Percentiles rank a stretch among this genome's conserved stretches.
These are phyloP conservation scores for Phlyctochytrium bullatum DNA, from an alignment of 192 early-diverging fungal genomes.

Conservation along the genomic window DNA sequence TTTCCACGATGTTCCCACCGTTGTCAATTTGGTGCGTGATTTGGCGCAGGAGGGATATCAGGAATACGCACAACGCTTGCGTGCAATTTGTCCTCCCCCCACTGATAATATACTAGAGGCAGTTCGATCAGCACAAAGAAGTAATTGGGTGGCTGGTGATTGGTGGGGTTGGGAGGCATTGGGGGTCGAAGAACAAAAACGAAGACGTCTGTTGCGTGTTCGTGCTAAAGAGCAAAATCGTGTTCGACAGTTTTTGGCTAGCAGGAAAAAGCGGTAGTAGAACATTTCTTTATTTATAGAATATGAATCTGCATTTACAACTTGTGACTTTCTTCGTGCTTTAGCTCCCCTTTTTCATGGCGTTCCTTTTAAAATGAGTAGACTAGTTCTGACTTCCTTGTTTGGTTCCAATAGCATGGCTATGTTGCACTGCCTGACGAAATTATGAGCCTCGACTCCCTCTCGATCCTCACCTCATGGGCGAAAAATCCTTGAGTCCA, in stretches of 20 bases:
- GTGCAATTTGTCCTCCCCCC: conserved; percentile 38
- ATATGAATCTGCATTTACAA: not conserved
- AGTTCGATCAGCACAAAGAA: conserved; percentile 26
- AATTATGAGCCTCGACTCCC: too few species aligned
- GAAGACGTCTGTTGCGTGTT: conserved; percentile 9
- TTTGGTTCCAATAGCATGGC: conserved; percentile 23
- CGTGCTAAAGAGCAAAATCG: conserved; percentile 16
- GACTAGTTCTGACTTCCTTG: not conserved
- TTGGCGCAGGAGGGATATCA: conserved; percentile 40
- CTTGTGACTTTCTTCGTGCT: too few species aligned
- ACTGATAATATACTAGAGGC: conserved; percentile 16
- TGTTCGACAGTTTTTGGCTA: conserved; percentile 12
- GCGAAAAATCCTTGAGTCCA: conserved; percentile 54
- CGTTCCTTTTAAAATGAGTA: not conserved
- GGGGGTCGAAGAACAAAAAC: conserved; percentile 30
- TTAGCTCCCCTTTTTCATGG: too few species aligned
- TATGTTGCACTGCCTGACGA: conserved; percentile 34
- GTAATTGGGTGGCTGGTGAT: conserved; percentile 19
- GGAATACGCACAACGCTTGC: conserved; percentile 25
- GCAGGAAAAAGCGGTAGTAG: conserved; percentile 9
- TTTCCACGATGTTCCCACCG: conserved; percentile 27
- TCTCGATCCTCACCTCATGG: conserved; percentile 42
- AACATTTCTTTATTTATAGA: not conserved
- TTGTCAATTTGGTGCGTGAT: conserved; percentile 26
- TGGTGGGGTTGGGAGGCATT: conserved; percentile 50